Evolutionary conservation across 495 filamentous ascomycete species (phyloP).

Genomic region (Trichoderma asperelloides): DNA sequence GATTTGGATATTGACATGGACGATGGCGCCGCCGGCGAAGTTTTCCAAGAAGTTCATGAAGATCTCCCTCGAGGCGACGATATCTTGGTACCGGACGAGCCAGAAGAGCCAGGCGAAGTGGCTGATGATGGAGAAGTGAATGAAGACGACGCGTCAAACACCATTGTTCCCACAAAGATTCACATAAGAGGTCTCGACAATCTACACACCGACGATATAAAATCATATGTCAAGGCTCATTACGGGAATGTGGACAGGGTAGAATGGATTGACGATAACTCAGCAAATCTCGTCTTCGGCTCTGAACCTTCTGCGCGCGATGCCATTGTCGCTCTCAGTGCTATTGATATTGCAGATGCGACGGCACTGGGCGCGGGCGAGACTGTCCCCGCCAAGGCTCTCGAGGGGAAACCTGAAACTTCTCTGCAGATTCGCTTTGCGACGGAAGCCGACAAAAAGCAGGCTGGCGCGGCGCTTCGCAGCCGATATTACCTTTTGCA

Average conservation of each 20-base stretch:
- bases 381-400: conserved; percentile 51
- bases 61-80: conserved; percentile 29
- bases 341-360: conserved; percentile 31
- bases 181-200: conserved; percentile 77
- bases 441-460: conserved; percentile 67
- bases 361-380: conserved; percentile 41
- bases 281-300: conserved; percentile 75
- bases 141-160: conserved; percentile 17
- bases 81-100: conserved; percentile 17
- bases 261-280: conserved; percentile 94
- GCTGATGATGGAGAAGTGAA: conserved; percentile 20
- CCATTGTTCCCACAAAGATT: conserved; percentile 53
- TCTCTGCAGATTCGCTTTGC: conserved; percentile 65
- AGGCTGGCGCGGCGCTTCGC: conserved; percentile 60
- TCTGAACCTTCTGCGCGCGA: conserved; percentile 53
- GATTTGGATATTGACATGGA: conserved; percentile 72
- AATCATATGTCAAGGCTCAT: conserved; percentile 57
- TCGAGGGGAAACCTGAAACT: conserved; percentile 57
- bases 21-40: conserved; percentile 29
- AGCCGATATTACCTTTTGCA: conserved; percentile 90
- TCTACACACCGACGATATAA: conserved; percentile 68
- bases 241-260: conserved; percentile 50
- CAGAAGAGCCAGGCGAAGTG: conserved; percentile 31
- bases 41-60: conserved; percentile 34
- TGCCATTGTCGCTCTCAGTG: conserved; percentile 59